Conservation (phyloP, 805 yeast genomes). For the Tetrapisispora arboricola region DNA sequence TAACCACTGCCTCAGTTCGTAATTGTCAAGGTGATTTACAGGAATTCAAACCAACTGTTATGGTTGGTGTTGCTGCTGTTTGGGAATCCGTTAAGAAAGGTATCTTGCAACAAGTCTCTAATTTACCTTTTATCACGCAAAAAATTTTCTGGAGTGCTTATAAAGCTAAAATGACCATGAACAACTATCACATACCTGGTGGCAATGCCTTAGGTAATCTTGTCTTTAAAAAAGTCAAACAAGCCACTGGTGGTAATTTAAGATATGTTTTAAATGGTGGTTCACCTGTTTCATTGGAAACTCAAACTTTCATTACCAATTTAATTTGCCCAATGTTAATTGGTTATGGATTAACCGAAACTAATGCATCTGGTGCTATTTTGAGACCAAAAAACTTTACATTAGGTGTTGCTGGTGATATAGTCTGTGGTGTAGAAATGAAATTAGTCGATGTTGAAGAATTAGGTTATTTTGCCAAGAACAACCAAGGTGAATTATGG, state of each 20-base stretch:
- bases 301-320: constrained; percentile 71
- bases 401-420: constrained; percentile 69
- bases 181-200: constrained; percentile 63
- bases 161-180: constrained; percentile 55
- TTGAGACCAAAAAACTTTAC: constrained; percentile 56
- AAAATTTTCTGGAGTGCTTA: constrained; percentile 85
- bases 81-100: constrained; percentile 97
- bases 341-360: constrained; percentile 96
- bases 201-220: constrained; percentile 50
- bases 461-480: constrained; percentile 80
- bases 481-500: constrained; percentile 88
- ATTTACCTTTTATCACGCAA: constrained; percentile 57
- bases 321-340: constrained; percentile 78
- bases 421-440: constrained; percentile 72
- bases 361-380: constrained; percentile 79
- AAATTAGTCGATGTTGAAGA: constrained; percentile 88
- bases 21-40: constrained; percentile 85
- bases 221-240: constrained; percentile 78
- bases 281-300: constrained; percentile 75
- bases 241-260: constrained; percentile 90
- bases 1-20: constrained; percentile 68
- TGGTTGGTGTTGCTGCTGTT: constrained; percentile 98
- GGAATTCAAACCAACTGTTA: constrained; percentile 79
- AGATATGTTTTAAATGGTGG: constrained; percentile 79
- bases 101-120: constrained; percentile 60